Evolutionary conservation across 2,329 filamentous ascomycete genomes (phyloP), one percentile per base, ranked within the genome.

Genomic region (Cercospora berteroae): DNA sequence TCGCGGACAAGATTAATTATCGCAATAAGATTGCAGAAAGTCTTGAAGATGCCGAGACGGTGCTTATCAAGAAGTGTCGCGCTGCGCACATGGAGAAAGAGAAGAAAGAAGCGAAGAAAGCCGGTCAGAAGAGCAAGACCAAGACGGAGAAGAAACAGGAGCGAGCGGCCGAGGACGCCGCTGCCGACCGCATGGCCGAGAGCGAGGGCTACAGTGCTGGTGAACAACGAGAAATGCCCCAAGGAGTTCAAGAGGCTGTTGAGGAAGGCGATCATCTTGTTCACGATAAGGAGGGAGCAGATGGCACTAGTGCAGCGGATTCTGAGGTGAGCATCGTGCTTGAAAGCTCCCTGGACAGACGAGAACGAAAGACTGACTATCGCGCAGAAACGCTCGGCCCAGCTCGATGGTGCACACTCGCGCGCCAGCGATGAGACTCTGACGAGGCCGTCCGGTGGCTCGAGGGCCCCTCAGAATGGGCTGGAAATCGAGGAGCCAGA

Each of bases 31-130:
- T 97, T 13, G 93, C 94, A 57, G 78, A 84, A 50, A 82, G 84
- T 65, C 86, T 99, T 0, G 95, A 99, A 76, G 80, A 80, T 8
- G 94, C 94, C 1, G 90, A 98, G 79, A 97, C 93, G 0, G 88
- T 92, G 33, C 82, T 99, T 48, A 91, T 99, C 72, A 89, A 89
- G 67, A 84, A 84, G 56, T 94, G 92, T 64, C 94, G 93, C 76
- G 92, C 89, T 77, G 89, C 88, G 13, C 89, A 97, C 72, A 81
- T 90, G n/a, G 90, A 84, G 65, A 79, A 81, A 0, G 77, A 84
- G 18, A 84, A 82, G 48, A 88, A 86, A 72, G 75, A 82, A 16
- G 85, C 88, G 70, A 83, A 79, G 64, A 80, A 81, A 62, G 80
- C 74, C 44, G 75, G 74, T 0, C 64, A 63, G 73, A 74, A 84